These are phyloP conservation scores for Pichia rugopelliculosa DNA, from an alignment of 805 yeast species.

Conservation along the genomic window DNA sequence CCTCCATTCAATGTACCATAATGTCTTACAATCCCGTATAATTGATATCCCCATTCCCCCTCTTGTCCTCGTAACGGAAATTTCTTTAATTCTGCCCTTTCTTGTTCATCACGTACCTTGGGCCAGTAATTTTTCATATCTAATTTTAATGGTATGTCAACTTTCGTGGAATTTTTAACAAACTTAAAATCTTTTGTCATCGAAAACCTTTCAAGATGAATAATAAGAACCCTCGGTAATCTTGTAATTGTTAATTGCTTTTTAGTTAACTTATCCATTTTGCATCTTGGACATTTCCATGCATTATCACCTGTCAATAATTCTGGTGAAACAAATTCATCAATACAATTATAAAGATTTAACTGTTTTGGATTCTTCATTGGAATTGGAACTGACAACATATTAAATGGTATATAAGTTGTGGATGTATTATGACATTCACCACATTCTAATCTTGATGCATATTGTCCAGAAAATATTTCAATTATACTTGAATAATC, in stretches of 20 bases:
- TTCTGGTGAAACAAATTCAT: constrained; percentile 71
- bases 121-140: constrained; percentile 71
- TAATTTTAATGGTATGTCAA: constrained; percentile 55
- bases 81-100: constrained; percentile 37
- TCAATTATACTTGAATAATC: constrained; percentile 78
- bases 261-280: constrained; percentile 51
- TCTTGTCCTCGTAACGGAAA: constrained; percentile 63
- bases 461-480: constrained; percentile 81
- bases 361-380: constrained; percentile 20
- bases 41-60: constrained; percentile 57
- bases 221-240: constrained; percentile 69
- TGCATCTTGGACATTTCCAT: constrained; percentile 81
- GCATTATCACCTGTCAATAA: constrained; percentile 67
- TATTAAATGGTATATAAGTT: constrained; percentile 76
- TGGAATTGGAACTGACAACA: constrained; percentile 76
- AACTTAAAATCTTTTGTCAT: constrained; percentile 31
- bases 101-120: constrained; percentile 32
- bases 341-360: constrained; percentile 56
- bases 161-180: constrained; percentile 55
- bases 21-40: constrained; percentile 81
- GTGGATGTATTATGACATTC: constrained; percentile 74
- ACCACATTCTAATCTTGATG: constrained; percentile 69
- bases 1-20: constrained; percentile 79
- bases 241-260: constrained; percentile 69
- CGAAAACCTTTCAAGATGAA: constrained; percentile 79